Conservation (phyloP, 2,329 filamentous ascomycete genomes). For the Aspergillus jensenii region DNA sequence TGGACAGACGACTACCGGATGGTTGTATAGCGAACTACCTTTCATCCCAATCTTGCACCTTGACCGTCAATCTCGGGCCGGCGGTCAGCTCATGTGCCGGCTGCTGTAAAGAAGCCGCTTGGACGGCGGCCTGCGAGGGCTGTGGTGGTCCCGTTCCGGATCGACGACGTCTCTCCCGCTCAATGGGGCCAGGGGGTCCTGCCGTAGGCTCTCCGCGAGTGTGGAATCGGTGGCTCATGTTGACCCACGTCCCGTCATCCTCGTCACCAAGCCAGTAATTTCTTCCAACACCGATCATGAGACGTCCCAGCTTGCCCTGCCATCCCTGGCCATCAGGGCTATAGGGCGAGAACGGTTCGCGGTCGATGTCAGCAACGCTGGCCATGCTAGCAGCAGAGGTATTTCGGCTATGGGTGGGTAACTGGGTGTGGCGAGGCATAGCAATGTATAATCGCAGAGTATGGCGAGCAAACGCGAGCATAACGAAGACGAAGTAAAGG, state of each 20-base stretch:
- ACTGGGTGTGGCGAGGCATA: constrained; percentile 37
- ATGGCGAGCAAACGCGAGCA: constrained; percentile 78
- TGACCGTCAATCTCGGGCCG: constrained; percentile 31
- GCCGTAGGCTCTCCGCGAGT: constrained; percentile 38
- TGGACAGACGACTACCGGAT: background rate
- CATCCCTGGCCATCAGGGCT: constrained; percentile 76
- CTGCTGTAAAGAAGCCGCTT: constrained; percentile 35
- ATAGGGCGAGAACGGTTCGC: constrained; percentile 69
- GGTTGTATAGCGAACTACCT: constrained; percentile 17
- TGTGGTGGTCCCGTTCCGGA: constrained; percentile 59
- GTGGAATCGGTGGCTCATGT: constrained; percentile 62
- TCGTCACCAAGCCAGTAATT: constrained; percentile 77
- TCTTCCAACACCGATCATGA: constrained; percentile 71
- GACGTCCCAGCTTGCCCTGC: constrained; percentile 73
- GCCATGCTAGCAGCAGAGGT: constrained; percentile 49
- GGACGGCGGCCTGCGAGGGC: constrained; percentile 38
- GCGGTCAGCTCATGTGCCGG: constrained; percentile 30
- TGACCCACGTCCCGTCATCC: constrained; percentile 62
- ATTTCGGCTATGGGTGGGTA: constrained; percentile 44
- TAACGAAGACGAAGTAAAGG: constrained; percentile 79
- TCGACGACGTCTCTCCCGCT: constrained; percentile 61
- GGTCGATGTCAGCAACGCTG: constrained; percentile 47
- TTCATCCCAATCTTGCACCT: constrained; percentile 40
- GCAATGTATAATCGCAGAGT: constrained; percentile 65
- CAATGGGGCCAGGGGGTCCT: constrained; percentile 43